A percentile compares a stretch with the other conserved stretches of the same genome.
These are phyloP conservation scores for Zalaria obscura DNA, from an alignment of 2,329 filamentous ascomycete species.

Conservation along the genomic window DNA sequence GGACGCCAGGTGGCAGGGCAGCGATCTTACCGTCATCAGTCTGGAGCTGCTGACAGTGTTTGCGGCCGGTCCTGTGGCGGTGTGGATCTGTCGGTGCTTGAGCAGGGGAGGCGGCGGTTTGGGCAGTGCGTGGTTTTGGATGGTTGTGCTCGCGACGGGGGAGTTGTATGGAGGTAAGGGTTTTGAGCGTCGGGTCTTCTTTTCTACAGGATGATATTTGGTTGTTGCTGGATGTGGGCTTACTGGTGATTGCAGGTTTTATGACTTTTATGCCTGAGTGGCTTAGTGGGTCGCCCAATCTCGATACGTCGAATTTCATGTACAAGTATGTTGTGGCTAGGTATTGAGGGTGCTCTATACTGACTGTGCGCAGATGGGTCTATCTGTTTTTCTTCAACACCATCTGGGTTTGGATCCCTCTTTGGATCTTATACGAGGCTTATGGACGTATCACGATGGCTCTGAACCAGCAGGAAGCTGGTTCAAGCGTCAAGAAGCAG, in stretches of 20 bases:
- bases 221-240: neutral
- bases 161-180: conserved; percentile 46
- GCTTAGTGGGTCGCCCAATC: conserved; percentile 42
- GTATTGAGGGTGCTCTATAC: no score
- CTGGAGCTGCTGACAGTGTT: conserved; percentile 48
- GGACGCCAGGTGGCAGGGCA: conserved; percentile 45
- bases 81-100: conserved; percentile 39
- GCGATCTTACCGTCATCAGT: conserved; percentile 43
- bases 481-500: neutral
- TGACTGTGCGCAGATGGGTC: conserved; percentile 30
- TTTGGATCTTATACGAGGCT: conserved; percentile 42
- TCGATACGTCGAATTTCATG: conserved; percentile 46
- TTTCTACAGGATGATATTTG: neutral
- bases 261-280: conserved; percentile 55
- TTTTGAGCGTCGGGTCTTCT: neutral
- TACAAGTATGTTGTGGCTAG: conserved; percentile 30
- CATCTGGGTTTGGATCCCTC: conserved; percentile 45
- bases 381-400: conserved; percentile 52
- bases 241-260: conserved; percentile 27
- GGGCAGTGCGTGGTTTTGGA: conserved; percentile 38
- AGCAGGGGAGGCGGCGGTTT: conserved; percentile 20
- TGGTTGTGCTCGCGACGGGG: conserved; percentile 43
- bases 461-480: conserved; percentile 3
- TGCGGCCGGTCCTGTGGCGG: conserved; percentile 41
- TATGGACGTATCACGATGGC: conserved; percentile 23